Evolutionary conservation across 345 rosid species (phyloP).

Genomic region (Durio zibethinus): DNA sequence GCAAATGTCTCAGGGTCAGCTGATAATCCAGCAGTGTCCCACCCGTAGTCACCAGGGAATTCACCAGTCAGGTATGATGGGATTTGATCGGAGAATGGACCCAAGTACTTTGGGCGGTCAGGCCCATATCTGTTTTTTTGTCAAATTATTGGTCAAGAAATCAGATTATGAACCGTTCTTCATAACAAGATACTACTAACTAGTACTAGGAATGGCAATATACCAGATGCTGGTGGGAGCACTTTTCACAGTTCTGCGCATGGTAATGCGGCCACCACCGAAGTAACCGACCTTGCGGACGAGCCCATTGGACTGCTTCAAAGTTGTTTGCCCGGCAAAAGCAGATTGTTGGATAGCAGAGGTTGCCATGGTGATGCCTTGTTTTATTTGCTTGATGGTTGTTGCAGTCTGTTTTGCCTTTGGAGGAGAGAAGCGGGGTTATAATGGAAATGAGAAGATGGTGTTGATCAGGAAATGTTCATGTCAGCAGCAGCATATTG

Average conservation of each 20-base stretch:
- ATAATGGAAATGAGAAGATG: slow-evolving; percentile 29
- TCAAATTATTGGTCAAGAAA: not conserved
- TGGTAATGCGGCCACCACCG: slow-evolving; percentile 62
- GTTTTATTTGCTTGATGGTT: too few species aligned
- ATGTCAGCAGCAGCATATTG: slow-evolving; percentile 47
- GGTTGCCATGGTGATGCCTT: slow-evolving; percentile 55
- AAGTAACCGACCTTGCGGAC: slow-evolving; percentile 60
- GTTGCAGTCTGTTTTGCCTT: not conserved
- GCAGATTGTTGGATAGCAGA: slow-evolving; percentile 82
- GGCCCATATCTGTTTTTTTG: slow-evolving; percentile 77
- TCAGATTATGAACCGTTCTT: slow-evolving; percentile 1
- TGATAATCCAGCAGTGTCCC: slow-evolving; percentile 98
- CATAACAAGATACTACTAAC: too few species aligned
- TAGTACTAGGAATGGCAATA: not conserved
- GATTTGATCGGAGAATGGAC: slow-evolving; percentile 92
- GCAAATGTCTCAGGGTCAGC: slow-evolving; percentile 97
- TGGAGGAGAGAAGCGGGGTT: slow-evolving; percentile 10
- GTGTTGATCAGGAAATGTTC: slow-evolving; percentile 47
- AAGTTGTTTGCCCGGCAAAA: slow-evolving; percentile 67
- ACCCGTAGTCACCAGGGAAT: slow-evolving; percentile 88
- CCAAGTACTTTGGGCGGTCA: slow-evolving; percentile 93
- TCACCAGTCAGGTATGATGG: slow-evolving; percentile 89
- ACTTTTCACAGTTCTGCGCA: slow-evolving; percentile 81
- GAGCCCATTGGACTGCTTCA: slow-evolving; percentile 69
- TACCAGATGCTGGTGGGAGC: slow-evolving; percentile 90